Percentiles rank a stretch among this genome's conserved stretches.
phyloP scores from a whole-genome alignment of 768 basidiomycete genomes.

The Tulasnella sp. region DNA sequence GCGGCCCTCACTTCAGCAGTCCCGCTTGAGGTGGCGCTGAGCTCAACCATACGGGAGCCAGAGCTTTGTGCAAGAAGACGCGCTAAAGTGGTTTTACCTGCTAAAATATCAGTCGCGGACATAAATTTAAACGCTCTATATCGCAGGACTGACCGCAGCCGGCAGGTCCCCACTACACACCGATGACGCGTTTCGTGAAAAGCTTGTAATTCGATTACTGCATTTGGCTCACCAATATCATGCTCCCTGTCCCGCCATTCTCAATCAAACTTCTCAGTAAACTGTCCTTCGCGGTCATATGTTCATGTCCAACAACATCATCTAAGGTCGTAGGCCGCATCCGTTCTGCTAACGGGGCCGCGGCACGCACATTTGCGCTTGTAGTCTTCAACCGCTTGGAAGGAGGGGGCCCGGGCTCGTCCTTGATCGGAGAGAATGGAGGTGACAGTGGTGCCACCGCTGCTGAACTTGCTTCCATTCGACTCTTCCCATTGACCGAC shows the following conservation, averaged over 20 bases:
- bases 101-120: constrained; percentile 23
- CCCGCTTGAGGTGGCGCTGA: constrained; percentile 60
- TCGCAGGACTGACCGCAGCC: constrained; percentile 30
- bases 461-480: not conserved
- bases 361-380: constrained; percentile 24
- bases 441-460: not conserved
- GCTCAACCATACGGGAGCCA: constrained; percentile 56
- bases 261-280: constrained; percentile 43
- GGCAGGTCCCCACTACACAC: constrained; percentile 53
- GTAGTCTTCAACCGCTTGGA: constrained; percentile 20
- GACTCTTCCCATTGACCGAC: not conserved
- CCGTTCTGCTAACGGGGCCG: constrained; percentile 57
- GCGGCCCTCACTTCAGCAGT: constrained; percentile 61
- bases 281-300: constrained; percentile 47
- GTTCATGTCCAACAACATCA: constrained; percentile 62
- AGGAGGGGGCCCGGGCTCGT: constrained; percentile 6
- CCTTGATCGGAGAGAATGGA: constrained; percentile 13
- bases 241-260: constrained; percentile 42
- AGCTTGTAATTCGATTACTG: constrained; percentile 19
- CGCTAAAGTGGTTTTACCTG: constrained; percentile 65
- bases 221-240: constrained; percentile 35
- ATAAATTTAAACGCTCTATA: constrained; percentile 21
- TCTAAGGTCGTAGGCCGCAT: constrained; percentile 52
- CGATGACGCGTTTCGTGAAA: constrained; percentile 24
- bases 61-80: constrained; percentile 52